Base-by-base conservation (phyloP, 1,284 basidiomycete genomes). In the Laetiporus sulphureus region DNA sequence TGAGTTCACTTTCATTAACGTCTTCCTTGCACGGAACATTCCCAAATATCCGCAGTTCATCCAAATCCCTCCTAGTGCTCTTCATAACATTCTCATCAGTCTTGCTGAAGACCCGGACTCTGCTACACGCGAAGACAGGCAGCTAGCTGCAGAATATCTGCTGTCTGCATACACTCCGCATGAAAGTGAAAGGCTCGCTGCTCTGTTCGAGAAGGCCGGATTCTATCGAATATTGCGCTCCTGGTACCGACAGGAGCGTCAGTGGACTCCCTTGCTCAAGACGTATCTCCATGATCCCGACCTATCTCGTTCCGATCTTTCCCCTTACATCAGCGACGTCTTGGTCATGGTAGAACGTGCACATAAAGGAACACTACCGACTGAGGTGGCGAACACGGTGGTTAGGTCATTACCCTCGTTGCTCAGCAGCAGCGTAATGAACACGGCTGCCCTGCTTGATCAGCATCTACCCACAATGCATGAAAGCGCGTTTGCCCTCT, bases 21-120 rank as follows among this genome's bases (percentile, higher is more conserved):
- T 99, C 51, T 99, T 99, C 63, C 77, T 98, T 44, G 91, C 96
- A 1, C 85, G 94, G 44, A 99, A 98, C 60, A 79, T 96, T 12
- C 91, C 96, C 0, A 99, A 98, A 65, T 99, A 98, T 62, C 83
- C 87, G 0, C 93, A 97, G 63, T 93, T 86, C 63, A 75, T 98
- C 45, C 66, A 75, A 44, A 72, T 94, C 29, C 64, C 80, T 0
- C 79, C 77, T 2, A 81, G 75, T 32, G 69, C 77, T 1, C 70
- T 93, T 4, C 83, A 92, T 49, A 69, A 68, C 32, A 80, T 98
- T 49, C 76, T 99, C 27, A 70, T 87, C 36, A 76, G 77, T 7
- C 78, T 99, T 8, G 80, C 90, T 0, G 66, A 72, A 21, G 90
- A 93, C 55, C 62, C 72, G 0, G 86, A 91, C 56, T 63, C 68